Conservation (phyloP, 352 stramenopile species). For the Peronospora belbahrii region DNA sequence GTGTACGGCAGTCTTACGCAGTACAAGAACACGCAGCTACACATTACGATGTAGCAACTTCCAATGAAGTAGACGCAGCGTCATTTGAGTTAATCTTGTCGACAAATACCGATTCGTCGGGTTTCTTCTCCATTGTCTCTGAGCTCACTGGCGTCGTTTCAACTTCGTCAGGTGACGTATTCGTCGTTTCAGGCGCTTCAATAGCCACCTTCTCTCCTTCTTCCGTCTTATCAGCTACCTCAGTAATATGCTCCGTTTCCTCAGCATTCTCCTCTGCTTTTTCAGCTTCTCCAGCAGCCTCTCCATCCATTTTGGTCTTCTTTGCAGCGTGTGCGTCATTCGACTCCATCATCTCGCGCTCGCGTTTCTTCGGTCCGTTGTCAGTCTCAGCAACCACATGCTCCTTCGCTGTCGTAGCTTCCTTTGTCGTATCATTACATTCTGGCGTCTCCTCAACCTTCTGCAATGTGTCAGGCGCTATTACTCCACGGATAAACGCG, state of each 20-base stretch:
- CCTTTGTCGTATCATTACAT: neutral
- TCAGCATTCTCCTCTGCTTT: slow-evolving; percentile 11
- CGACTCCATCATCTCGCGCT: slow-evolving; percentile 22
- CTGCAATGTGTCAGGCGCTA: slow-evolving; percentile 8
- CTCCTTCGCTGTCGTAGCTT: neutral
- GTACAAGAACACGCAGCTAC: neutral
- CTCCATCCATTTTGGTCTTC: slow-evolving; percentile 23
- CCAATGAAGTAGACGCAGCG: neutral
- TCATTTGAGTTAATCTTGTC: neutral
- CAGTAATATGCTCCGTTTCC: neutral
- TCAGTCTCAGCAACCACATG: neutral
- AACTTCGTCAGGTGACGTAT: neutral
- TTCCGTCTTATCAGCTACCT: neutral
- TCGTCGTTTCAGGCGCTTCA: neutral
- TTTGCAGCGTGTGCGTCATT: slow-evolving; percentile 21
- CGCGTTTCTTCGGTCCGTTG: slow-evolving; percentile 24
- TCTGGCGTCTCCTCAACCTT: slow-evolving; percentile 12
- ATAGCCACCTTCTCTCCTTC: slow-evolving; percentile 1
- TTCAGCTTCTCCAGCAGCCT: neutral
- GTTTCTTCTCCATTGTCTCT: neutral
- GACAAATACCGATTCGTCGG: neutral
- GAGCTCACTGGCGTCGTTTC: neutral
- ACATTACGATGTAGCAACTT: slow-evolving; percentile 13
- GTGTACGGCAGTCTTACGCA: neutral
- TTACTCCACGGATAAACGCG: slow-evolving; percentile 21